Evolutionary conservation across 352 stramenopile genomes (phyloP), one percentile per base, ranked within the genome.

Genomic region (Thalassiosira mediterranea): DNA sequence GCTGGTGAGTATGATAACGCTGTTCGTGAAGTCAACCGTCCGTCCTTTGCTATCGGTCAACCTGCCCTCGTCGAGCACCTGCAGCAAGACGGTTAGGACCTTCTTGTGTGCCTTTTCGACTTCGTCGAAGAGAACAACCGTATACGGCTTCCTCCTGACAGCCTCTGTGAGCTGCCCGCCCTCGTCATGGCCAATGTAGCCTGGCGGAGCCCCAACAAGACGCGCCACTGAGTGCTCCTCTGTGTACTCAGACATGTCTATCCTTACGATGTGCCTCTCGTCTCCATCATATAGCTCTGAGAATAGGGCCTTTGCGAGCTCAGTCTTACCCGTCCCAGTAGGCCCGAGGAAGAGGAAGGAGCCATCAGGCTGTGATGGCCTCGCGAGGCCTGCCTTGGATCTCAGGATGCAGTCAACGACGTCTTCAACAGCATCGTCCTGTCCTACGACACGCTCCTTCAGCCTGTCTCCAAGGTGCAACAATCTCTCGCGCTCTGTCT

Each of bases 211-310:
- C n/a, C 96, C 97, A 40, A 98, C 95, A 25, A 99, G 76, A 13
- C 95, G 72, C 11, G 92, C 88, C 0, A 98, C 95, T 0, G 93
- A 96, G 78, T 98, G 95, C 63, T 97, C 91, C 82, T 98, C 96
- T 89, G 97, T 98, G 84, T 98, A 99, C 82, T 99, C 96, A 49
- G 86, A 96, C 96, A 98, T 98, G 64, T 99, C 97, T 68, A 98
- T 97, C 31, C 96, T 89, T 21, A 98, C 89, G 80, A 99, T 95
- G 54, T 87, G 69, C 73, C 96, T 85, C 72, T 97, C 96, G 49
- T 98, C 95, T 26, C 97, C 91, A 77, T 98, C 95, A 53, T 98
- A 98, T 1, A 98, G 82, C 63, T 98, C 94, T 51, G 89, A 90
- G 44, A 96, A 96, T 21, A 99, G 76, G 1, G 94, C 95, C 79